Conservation (phyloP, 116 monocot genomes). For the Dioscorea cayenensis region DNA sequence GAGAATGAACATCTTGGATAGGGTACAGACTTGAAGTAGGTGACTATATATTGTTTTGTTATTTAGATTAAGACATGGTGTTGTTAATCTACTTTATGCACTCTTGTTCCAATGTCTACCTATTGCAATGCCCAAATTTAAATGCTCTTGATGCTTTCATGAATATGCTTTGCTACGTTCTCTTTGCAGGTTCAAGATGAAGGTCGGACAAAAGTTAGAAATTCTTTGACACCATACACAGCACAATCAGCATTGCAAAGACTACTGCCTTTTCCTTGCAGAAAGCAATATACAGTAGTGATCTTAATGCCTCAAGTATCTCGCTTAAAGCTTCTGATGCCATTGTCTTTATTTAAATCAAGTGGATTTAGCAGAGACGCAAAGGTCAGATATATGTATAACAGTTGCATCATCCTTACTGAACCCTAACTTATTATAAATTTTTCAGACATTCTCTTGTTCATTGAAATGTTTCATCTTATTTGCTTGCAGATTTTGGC, state of each 20-base stretch:
- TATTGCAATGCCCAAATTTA: neutral
- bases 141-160: neutral
- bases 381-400: slow-evolving; percentile 19
- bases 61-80: too few relatives aligned
- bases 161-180: neutral
- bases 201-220: slow-evolving; percentile 68
- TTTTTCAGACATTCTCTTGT: neutral
- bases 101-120: neutral
- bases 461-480: neutral
- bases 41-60: too few relatives aligned
- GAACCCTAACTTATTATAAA: too few relatives aligned
- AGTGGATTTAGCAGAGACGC: slow-evolving; percentile 52
- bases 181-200: slow-evolving; percentile 76
- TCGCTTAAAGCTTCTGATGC: slow-evolving; percentile 40
- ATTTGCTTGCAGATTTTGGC: slow-evolving; percentile 53
- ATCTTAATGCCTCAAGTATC: slow-evolving; percentile 82
- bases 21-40: too few relatives aligned
- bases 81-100: too few relatives aligned
- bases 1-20: too few relatives aligned
- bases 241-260: slow-evolving; percentile 65
- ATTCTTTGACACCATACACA: slow-evolving; percentile 41
- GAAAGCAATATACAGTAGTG: slow-evolving; percentile 78
- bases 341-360: slow-evolving; percentile 20
- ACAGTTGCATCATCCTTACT: neutral
- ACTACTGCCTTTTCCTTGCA: slow-evolving; percentile 82